Evolutionary conservation across 2,329 filamentous ascomycete genomes (phyloP).

Genomic region (Escovopsis weberi): DNA sequence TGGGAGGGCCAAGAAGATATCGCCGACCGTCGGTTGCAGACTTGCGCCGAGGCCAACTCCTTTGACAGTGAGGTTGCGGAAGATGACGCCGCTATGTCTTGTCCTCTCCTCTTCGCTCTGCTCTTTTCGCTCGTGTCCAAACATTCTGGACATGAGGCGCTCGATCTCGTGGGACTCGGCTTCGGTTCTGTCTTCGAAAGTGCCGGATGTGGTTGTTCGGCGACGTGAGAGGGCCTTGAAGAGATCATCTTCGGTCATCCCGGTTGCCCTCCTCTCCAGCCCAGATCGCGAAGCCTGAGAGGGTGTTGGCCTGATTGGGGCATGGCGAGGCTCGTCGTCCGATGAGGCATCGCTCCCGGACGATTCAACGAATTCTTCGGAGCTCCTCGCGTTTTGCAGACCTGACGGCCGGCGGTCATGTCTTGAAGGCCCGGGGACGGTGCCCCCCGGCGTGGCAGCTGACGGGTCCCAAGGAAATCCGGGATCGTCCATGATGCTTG

Average conservation of each 20-base stretch:
- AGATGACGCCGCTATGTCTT: constrained; percentile 54
- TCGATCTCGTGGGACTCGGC: constrained; percentile 37
- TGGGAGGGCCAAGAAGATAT: constrained; percentile 43
- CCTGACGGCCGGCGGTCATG: not conserved
- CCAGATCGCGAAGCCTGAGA: constrained; percentile 5
- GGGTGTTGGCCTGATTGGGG: constrained; percentile 13
- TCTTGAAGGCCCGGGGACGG: not conserved
- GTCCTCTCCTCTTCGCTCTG: constrained; percentile 57
- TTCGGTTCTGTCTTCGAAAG: constrained; percentile 22
- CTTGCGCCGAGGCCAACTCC: constrained; percentile 52
- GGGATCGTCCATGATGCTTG: too few relatives aligned
- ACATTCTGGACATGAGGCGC: constrained; percentile 54
- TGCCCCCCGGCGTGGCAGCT: not conserved
- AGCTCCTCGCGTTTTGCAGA: not conserved
- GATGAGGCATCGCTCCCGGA: not conserved
- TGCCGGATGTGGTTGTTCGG: constrained; percentile 23
- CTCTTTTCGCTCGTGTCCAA: constrained; percentile 47
- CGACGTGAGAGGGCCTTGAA: constrained; percentile 34
- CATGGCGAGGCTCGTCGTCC: constrained; percentile 6
- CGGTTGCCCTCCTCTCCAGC: constrained; percentile 12
- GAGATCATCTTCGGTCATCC: constrained; percentile 34
- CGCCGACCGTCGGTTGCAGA: constrained; percentile 40
- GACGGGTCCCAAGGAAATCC: not conserved
- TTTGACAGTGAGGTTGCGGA: constrained; percentile 55
- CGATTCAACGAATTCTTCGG: not conserved